Percentiles rank a stretch among this genome's conserved stretches.
Evolutionary conservation across 768 basidiomycete genomes (phyloP).

Genomic region (Nidularia pulvinata): DNA sequence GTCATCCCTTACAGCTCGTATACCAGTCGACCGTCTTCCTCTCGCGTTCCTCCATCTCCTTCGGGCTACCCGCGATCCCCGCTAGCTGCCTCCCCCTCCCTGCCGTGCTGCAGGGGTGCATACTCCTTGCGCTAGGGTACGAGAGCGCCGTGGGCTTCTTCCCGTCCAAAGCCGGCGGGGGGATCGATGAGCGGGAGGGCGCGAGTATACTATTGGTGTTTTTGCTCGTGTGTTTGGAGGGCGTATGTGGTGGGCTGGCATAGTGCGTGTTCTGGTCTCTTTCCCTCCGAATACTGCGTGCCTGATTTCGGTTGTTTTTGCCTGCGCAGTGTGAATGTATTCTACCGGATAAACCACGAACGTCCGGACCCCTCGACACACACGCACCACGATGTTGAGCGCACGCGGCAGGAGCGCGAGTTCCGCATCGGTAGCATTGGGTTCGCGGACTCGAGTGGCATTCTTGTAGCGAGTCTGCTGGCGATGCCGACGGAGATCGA

Average conservation of each 20-base stretch:
- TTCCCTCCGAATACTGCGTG: slow-evolving; percentile 5
- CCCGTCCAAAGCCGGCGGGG: slow-evolving; percentile 24
- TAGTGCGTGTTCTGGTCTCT: slow-evolving; percentile 58
- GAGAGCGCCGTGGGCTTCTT: slow-evolving; percentile 76
- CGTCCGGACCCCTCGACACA: slow-evolving; percentile 36
- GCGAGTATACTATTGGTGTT: slow-evolving; percentile 67
- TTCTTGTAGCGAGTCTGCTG: slow-evolving; percentile 59
- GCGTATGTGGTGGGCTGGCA: slow-evolving; percentile 89
- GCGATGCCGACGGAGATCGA: slow-evolving; percentile 76
- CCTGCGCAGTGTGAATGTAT: slow-evolving; percentile 76
- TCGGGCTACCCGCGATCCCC: slow-evolving; percentile 83
- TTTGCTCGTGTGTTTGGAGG: slow-evolving; percentile 81
- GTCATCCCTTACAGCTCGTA: slow-evolving; percentile 51
- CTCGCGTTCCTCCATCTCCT: slow-evolving; percentile 87
- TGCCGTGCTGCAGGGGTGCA: slow-evolving; percentile 67
- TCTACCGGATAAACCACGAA: slow-evolving; percentile 82
- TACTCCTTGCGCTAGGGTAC: slow-evolving; percentile 60
- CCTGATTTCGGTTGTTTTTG: neutral
- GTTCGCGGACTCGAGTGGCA: slow-evolving; percentile 81
- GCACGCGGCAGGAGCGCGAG: slow-evolving; percentile 75
- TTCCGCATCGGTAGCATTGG: slow-evolving; percentile 92
- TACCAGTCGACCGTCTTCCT: slow-evolving; percentile 93
- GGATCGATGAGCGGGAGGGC: slow-evolving; percentile 19
- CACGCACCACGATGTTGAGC: slow-evolving; percentile 49
- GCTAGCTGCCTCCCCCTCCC: slow-evolving; percentile 69